A percentile compares a stretch with the other conserved stretches of the same genome.
These are phyloP conservation scores for Wickerhamiella hasegawae DNA, from an alignment of 805 yeast species.

Conservation along the genomic window DNA sequence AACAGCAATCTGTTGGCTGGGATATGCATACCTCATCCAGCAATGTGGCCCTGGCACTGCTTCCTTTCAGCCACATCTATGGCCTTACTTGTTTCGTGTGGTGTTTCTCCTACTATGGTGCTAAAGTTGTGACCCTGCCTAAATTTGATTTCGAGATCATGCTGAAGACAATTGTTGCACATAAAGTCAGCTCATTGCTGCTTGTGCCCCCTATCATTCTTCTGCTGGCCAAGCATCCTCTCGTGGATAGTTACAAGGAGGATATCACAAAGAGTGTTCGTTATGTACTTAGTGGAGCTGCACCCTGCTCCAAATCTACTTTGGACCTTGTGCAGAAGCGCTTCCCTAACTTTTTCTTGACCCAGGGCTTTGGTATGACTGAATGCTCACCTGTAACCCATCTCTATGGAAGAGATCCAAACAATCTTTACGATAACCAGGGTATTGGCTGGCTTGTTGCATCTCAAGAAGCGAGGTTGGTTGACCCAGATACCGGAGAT, in stretches of 20 bases:
- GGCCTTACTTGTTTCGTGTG: slow-evolving; percentile 20
- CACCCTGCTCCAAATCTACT: slow-evolving; percentile 24
- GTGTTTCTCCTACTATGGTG: slow-evolving; percentile 12
- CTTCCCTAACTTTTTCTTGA: slow-evolving; percentile 7
- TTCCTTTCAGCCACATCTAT: slow-evolving; percentile 22
- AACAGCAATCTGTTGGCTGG: not conserved
- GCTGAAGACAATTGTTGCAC: slow-evolving; percentile 16
- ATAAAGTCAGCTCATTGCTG: slow-evolving; percentile 25
- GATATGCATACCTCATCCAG: not conserved
- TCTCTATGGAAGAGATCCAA: slow-evolving; percentile 26
- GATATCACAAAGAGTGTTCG: slow-evolving; percentile 21
- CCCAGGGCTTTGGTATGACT: slow-evolving; percentile 32
- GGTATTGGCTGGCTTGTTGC: slow-evolving; percentile 30
- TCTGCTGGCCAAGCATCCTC: slow-evolving; percentile 30
- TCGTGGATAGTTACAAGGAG: slow-evolving; percentile 26
- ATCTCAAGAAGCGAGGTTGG: slow-evolving; percentile 34
- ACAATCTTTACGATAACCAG: slow-evolving; percentile 30
- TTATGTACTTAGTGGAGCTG: slow-evolving; percentile 27
- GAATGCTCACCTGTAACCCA: slow-evolving; percentile 44
- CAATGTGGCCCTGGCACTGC: slow-evolving; percentile 15
- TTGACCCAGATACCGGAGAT: slow-evolving; percentile 23
- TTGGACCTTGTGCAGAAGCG: slow-evolving; percentile 6
- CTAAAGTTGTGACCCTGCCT: slow-evolving; percentile 15
- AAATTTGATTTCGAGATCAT: slow-evolving; percentile 22
- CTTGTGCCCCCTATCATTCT: slow-evolving; percentile 29